phyloP scores from a whole-genome alignment of 352 stramenopile species.

The Phytophthora meadii region DNA sequence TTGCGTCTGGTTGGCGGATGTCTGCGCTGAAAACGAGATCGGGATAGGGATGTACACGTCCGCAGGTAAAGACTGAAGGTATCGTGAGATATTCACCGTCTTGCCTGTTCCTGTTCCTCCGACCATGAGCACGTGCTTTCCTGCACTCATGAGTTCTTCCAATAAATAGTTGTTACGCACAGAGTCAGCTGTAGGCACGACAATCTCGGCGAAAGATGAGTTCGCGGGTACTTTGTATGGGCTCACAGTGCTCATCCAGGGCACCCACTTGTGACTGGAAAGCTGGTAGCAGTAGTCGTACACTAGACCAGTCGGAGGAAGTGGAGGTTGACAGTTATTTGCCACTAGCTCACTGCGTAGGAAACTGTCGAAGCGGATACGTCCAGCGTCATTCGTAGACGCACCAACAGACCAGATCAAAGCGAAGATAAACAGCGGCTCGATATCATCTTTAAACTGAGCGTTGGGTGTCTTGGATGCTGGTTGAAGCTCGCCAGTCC shows the following conservation, averaged over 20 bases:
- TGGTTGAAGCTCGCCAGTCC: constrained; percentile 53
- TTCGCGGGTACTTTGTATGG: constrained; percentile 76
- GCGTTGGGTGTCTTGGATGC: constrained; percentile 33
- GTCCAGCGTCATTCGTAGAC: constrained; percentile 89
- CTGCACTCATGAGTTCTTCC: constrained; percentile 79
- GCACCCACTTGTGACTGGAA: constrained; percentile 90
- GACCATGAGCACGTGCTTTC: constrained; percentile 95
- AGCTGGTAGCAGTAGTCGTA: constrained; percentile 94
- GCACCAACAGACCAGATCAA: constrained; percentile 93
- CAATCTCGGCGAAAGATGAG: constrained; percentile 91
- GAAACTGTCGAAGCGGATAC: constrained; percentile 90
- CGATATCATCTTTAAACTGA: constrained; percentile 83
- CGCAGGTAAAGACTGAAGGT: constrained; percentile 86
- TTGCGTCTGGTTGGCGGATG: constrained; percentile 92
- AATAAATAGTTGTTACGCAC: constrained; percentile 94
- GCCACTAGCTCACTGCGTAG: constrained; percentile 85
- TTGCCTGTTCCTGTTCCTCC: constrained; percentile 95
- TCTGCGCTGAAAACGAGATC: constrained; percentile 94
- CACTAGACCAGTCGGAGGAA: constrained; percentile 75
- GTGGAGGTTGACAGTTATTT: constrained; percentile 58
- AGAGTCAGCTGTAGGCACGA: constrained; percentile 94
- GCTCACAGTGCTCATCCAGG: constrained; percentile 94
- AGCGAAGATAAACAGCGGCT: constrained; percentile 93
- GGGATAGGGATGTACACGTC: constrained; percentile 91
- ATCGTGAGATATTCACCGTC: constrained; percentile 93